Percentiles rank a stretch among this genome's conserved stretches.
Evolutionary conservation across 345 rosid species (phyloP).

Genomic region (Euclidium syriacum): DNA sequence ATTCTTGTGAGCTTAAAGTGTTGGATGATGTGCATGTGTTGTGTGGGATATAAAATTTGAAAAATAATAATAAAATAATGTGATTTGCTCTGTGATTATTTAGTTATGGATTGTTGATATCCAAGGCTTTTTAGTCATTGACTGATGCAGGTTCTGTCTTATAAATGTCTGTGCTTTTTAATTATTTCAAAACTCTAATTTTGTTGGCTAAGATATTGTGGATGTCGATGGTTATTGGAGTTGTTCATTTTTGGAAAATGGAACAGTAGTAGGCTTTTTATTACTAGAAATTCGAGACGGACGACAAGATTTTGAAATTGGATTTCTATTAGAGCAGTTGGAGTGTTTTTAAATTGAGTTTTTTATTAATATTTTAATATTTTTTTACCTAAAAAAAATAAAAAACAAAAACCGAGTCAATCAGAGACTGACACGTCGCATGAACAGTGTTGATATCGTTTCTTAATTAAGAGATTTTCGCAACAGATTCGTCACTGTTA

Average conservation of each 20-base stretch:
- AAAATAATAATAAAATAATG: neutral
- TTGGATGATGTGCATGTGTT: slow-evolving; percentile 12
- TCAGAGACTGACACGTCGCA: no score
- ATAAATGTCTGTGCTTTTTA: neutral
- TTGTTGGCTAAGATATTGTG: neutral
- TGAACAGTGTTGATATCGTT: no score
- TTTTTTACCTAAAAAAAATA: no score
- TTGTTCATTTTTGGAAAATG: slow-evolving; percentile 9
- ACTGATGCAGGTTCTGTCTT: slow-evolving; percentile 25
- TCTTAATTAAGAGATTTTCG: no score
- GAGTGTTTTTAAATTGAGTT: no score
- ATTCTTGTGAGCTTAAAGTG: slow-evolving; percentile 17
- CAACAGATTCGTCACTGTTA: no score
- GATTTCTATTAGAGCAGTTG: neutral
- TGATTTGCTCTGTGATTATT: neutral
- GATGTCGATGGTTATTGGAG: slow-evolving; percentile 10
- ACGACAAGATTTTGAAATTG: slow-evolving; percentile 8
- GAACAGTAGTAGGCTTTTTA: neutral
- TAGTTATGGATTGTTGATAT: slow-evolving; percentile 5
- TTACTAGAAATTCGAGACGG: neutral
- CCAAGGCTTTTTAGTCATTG: slow-evolving; percentile 8
- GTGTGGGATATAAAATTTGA: slow-evolving; percentile 1
- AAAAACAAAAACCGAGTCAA: no score
- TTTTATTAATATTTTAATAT: no score
- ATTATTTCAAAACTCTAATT: neutral